Evolutionary conservation across 306 rosid genomes (phyloP).

Genomic region (Glycyrrhiza uralensis): DNA sequence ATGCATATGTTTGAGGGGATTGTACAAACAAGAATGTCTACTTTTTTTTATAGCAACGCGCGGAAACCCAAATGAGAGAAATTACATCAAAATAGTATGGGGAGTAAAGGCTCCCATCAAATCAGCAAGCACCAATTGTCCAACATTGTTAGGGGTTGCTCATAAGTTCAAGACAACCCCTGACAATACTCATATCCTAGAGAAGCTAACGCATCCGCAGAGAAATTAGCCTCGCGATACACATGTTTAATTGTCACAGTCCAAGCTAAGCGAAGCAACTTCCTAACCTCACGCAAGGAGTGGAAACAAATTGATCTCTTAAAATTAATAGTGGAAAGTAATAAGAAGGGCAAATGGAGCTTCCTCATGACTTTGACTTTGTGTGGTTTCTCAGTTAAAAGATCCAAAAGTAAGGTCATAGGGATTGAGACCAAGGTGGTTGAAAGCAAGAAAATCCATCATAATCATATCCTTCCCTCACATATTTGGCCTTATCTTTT

Average conservation of each 20-base stretch:
- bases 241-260: too few species aligned
- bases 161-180: too few species aligned
- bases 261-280: too few species aligned
- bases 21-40: conserved; percentile 44
- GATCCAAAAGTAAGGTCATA: conserved; percentile 52
- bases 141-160: too few species aligned
- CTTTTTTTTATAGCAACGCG: conserved; percentile 21
- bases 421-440: conserved; percentile 60
- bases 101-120: too few species aligned
- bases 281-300: too few species aligned
- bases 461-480: conserved; percentile 54
- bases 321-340: conserved; percentile 14
- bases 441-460: conserved; percentile 53
- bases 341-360: conserved; percentile 14
- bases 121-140: too few species aligned
- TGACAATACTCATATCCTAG: too few species aligned
- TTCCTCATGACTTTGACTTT: conserved; percentile 36
- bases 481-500: conserved; percentile 46
- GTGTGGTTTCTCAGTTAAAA: conserved; percentile 31
- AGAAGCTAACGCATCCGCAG: too few species aligned
- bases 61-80: too few species aligned
- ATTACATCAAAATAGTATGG: too few species aligned
- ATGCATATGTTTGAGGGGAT: conserved; percentile 21
- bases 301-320: conserved; percentile 34
- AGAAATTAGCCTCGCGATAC: too few species aligned